A percentile compares a stretch with the other conserved stretches of the same genome.
These are phyloP conservation scores for Cymodocea nodosa DNA, from an alignment of 116 monocot species.

Conservation along the genomic window DNA sequence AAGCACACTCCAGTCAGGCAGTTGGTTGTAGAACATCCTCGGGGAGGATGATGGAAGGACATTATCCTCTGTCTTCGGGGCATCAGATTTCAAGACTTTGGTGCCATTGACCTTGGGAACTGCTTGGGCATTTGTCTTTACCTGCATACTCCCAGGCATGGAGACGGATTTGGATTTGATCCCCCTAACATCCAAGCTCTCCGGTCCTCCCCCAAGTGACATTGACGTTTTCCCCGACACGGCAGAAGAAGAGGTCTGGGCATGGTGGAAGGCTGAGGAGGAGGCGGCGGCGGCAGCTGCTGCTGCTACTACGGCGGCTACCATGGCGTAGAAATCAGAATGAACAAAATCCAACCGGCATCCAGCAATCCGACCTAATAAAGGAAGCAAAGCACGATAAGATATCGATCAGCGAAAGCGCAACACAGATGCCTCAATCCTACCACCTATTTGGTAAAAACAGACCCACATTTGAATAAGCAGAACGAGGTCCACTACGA, in stretches of 20 bases:
- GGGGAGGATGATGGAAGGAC: slow-evolving; percentile 15
- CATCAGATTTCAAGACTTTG: slow-evolving; percentile 32
- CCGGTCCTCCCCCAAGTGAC: slow-evolving; percentile 25
- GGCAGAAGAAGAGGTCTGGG: slow-evolving; percentile 23
- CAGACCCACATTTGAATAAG: too few relatives aligned
- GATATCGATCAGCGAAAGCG: too few relatives aligned
- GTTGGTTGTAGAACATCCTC: slow-evolving; percentile 74
- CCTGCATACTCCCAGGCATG: slow-evolving; percentile 23
- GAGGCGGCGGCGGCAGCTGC: slow-evolving; percentile 20
- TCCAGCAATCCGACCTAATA: too few relatives aligned
- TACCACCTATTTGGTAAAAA: too few relatives aligned
- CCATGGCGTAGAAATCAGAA: slow-evolving; percentile 5
- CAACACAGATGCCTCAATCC: too few relatives aligned
- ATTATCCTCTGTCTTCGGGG: slow-evolving; percentile 33
- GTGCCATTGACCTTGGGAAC: slow-evolving; percentile 65
- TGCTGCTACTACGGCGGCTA: too few relatives aligned
- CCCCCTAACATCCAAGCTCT: slow-evolving; percentile 34
- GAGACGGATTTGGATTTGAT: slow-evolving; percentile 38
- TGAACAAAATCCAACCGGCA: too few relatives aligned
- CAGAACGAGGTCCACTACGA: too few relatives aligned
- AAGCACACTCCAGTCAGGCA: slow-evolving; percentile 85
- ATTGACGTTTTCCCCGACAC: slow-evolving; percentile 28
- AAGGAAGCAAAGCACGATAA: too few relatives aligned
- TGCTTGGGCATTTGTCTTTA: slow-evolving; percentile 54
- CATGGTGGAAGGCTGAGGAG: slow-evolving; percentile 30